phyloP scores from a whole-genome alignment of 208 protist species.

The Histomonas meleagridis region DNA sequence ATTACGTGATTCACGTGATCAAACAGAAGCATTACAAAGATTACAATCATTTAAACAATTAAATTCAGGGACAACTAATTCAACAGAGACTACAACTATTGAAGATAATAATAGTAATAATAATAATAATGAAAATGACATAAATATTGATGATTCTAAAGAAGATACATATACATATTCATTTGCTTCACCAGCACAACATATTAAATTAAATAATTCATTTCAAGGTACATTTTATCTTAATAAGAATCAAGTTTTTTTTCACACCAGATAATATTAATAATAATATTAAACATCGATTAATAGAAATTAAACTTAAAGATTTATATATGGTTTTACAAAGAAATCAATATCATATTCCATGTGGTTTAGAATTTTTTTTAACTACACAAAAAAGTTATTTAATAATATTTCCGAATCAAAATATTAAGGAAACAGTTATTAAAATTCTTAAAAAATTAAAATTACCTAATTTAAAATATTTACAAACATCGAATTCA shows the following conservation, averaged over 20 bases:
- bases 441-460: not conserved
- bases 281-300: not conserved
- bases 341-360: not conserved
- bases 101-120: not conserved
- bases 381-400: not conserved
- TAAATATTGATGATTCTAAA: too few relatives aligned
- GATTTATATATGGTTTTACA: not conserved
- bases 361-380: not conserved
- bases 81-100: too few relatives aligned
- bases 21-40: not conserved
- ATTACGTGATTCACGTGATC: not conserved
- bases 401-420: not conserved
- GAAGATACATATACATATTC: not conserved
- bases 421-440: not conserved
- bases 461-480: too few relatives aligned
- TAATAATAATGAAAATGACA: not conserved
- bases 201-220: not conserved
- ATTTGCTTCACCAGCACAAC: not conserved
- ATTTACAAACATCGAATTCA: too few relatives aligned
- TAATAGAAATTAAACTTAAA: not conserved
- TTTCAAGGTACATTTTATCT: slow-evolving; percentile 10
- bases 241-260: not conserved
- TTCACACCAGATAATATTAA: too few relatives aligned
- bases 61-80: not conserved
- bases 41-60: not conserved